A percentile compares a stretch with the other conserved stretches of the same genome.
These are phyloP conservation scores for Linum tenue DNA, from an alignment of 345 rosid species.

Conservation along the genomic window DNA sequence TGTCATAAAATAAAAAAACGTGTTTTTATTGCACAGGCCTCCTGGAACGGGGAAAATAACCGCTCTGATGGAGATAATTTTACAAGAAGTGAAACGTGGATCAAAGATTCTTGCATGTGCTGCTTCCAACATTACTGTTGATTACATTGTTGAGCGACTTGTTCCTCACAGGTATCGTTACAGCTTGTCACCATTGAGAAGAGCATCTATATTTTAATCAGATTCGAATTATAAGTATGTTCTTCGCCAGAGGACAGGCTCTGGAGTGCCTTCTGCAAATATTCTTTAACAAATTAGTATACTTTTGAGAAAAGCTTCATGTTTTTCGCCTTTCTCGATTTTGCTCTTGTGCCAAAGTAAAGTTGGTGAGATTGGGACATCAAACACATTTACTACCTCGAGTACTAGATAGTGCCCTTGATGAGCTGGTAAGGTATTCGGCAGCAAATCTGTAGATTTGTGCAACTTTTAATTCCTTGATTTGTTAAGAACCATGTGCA, in stretches of 20 bases:
- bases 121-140: conserved; percentile 96
- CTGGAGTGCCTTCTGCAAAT: not conserved
- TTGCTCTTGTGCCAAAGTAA: conserved; percentile 34
- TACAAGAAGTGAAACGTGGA: conserved; percentile 91
- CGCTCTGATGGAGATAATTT: conserved; percentile 80
- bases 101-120: conserved; percentile 95
- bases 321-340: not conserved
- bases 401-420: conserved; percentile 84
- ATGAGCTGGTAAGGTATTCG: conserved; percentile 52
- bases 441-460: not conserved
- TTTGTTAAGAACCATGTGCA: not conserved
- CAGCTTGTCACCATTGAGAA: conserved; percentile 8
- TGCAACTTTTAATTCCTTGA: no score
- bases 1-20: conserved; percentile 67
- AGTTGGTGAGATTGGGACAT: conserved; percentile 90
- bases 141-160: conserved; percentile 92
- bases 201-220: conserved; percentile 5
- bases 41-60: conserved; percentile 99
- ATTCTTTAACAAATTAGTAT: no score
- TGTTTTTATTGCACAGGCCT: conserved; percentile 89
- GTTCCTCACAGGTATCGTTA: conserved; percentile 62
- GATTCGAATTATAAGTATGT: not conserved
- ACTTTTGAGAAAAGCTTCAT: not conserved
- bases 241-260: not conserved
- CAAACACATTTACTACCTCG: conserved; percentile 93